Evolutionary conservation across 345 rosid species (phyloP).

Genomic region (Ceriops zippeliana): DNA sequence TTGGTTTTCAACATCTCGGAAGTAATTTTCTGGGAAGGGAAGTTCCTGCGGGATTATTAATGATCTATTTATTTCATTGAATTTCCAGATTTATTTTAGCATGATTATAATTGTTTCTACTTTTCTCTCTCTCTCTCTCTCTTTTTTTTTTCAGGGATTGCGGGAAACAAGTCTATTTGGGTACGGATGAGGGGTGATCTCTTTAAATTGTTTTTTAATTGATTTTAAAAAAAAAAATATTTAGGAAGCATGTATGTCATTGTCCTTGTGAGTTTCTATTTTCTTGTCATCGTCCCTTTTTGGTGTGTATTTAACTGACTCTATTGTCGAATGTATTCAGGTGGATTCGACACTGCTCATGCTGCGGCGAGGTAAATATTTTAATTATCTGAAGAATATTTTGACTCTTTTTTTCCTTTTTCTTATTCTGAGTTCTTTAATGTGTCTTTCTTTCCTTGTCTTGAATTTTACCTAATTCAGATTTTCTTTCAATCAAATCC

Average conservation of each 20-base stretch:
- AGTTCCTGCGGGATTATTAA: background rate
- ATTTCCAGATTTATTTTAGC: conserved; percentile 1
- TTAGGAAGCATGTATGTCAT: background rate
- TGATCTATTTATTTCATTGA: background rate
- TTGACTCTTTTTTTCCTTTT: background rate
- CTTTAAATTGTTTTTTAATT: conserved; percentile 10
- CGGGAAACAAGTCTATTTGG: conserved; percentile 94
- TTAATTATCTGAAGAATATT: background rate
- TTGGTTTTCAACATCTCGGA: background rate
- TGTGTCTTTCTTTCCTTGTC: background rate
- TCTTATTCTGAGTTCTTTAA: too few relatives aligned
- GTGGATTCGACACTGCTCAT: conserved; percentile 98
- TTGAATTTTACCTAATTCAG: too few relatives aligned
- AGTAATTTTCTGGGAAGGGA: background rate
- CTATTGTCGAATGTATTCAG: conserved; percentile 36
- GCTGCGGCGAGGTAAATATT: conserved; percentile 82
- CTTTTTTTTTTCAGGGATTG: conserved; percentile 67
- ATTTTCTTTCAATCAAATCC: conserved; percentile 11
- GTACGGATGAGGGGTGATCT: conserved; percentile 39
- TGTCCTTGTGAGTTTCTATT: background rate
- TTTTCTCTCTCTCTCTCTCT: background rate
- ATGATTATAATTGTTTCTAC: background rate
- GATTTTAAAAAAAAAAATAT: background rate
- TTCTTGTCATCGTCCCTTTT: conserved; percentile 2
- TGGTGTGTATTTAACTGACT: conserved; percentile 4